Conservation (phyloP, 306 rosid genomes). For the Sphenostylis stenocarpa region DNA sequence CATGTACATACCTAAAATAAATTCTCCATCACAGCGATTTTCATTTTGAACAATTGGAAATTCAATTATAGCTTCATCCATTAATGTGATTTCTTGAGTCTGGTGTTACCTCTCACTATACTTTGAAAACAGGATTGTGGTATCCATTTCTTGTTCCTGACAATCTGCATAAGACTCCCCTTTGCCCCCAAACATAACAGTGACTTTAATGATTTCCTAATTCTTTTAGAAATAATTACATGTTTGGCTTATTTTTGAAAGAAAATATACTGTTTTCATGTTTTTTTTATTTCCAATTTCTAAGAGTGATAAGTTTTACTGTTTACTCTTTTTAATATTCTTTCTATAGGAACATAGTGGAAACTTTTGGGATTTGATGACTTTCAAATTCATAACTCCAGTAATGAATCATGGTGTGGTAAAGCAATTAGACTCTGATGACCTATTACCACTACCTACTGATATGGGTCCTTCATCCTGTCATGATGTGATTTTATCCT, state of each 20-base stretch:
- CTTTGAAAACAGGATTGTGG: constrained; percentile 4
- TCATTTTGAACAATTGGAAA: neutral
- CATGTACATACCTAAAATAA: neutral
- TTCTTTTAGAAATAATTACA: neutral
- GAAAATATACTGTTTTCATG: constrained; percentile 16
- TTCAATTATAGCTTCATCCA: constrained; percentile 6
- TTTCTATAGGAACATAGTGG: constrained; percentile 49
- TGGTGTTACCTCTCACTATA: constrained; percentile 1
- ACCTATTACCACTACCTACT: constrained; percentile 71
- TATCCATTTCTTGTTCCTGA: neutral
- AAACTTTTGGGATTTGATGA: constrained; percentile 65
- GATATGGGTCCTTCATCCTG: constrained; percentile 74
- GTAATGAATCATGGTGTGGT: constrained; percentile 69
- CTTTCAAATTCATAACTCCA: constrained; percentile 73
- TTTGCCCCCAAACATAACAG: neutral
- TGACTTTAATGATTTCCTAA: constrained; percentile 4
- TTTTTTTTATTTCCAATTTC: constrained; percentile 22
- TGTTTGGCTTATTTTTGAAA: neutral
- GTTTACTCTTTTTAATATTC: constrained; percentile 28
- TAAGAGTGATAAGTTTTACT: constrained; percentile 28
- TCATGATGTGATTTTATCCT: constrained; percentile 54
- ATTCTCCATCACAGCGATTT: neutral
- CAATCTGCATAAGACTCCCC: neutral
- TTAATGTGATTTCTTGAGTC: constrained; percentile 14
- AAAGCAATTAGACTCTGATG: constrained; percentile 79